These are phyloP conservation scores for Pseudocercospora eumusae DNA, from an alignment of 2,329 filamentous ascomycete species.

Conservation along the genomic window DNA sequence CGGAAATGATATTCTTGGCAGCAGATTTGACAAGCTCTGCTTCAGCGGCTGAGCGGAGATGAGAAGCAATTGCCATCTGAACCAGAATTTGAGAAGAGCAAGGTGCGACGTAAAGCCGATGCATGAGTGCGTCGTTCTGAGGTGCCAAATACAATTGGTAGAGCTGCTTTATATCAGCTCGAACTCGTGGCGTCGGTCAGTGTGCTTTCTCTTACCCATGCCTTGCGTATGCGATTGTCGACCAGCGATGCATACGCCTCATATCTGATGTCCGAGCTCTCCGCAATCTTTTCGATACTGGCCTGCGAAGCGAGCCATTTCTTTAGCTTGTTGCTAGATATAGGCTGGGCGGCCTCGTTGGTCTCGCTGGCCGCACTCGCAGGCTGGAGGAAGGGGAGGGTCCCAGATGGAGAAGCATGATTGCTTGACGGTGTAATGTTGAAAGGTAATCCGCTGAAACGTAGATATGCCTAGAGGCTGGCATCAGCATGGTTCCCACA, in stretches of 20 bases:
- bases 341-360: slow-evolving; percentile 43
- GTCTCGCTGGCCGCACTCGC: slow-evolving; percentile 32
- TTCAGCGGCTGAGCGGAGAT: slow-evolving; percentile 72
- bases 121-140: slow-evolving; percentile 67
- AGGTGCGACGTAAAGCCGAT: slow-evolving; percentile 67
- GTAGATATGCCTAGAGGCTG: slow-evolving; percentile 71
- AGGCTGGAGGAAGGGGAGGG: slow-evolving; percentile 83
- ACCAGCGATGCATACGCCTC: slow-evolving; percentile 79
- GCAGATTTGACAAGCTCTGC: slow-evolving; percentile 69
- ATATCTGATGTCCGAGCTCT: slow-evolving; percentile 58
- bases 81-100: slow-evolving; percentile 64
- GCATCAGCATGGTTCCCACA: not conserved
- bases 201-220: slow-evolving; percentile 64
- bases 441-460: slow-evolving; percentile 70
- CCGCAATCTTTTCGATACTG: slow-evolving; percentile 39
- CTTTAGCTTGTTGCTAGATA: slow-evolving; percentile 67
- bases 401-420: slow-evolving; percentile 85
- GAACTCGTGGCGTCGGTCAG: not conserved
- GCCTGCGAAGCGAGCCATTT: slow-evolving; percentile 60
- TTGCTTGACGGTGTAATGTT: slow-evolving; percentile 74
- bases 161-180: slow-evolving; percentile 52
- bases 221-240: slow-evolving; percentile 74
- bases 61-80: slow-evolving; percentile 61
- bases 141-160: slow-evolving; percentile 77
- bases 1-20: slow-evolving; percentile 35